Percentiles rank a stretch among this genome's conserved stretches.
Conservation (phyloP, 2,329 filamentous ascomycete species). For the Scedosporium minutisporum region DNA sequence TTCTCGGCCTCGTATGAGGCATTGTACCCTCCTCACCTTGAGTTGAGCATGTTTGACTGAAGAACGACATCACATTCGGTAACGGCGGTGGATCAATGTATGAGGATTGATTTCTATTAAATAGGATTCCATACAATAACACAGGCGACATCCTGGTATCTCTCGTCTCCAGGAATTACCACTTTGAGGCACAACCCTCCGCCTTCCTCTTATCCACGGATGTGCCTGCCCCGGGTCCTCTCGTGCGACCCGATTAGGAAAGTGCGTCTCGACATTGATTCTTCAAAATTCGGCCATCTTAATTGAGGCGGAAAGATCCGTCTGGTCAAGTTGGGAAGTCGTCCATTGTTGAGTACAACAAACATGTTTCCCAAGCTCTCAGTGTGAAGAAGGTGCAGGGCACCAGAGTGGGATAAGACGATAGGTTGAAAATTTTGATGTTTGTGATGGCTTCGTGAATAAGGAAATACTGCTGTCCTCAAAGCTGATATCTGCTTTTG, state of each 20-base stretch:
- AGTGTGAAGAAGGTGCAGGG: no score
- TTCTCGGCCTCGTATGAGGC: not conserved
- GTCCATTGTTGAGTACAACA: no score
- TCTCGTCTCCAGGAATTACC: not conserved
- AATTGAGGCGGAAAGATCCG: no score
- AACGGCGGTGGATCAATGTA: not conserved
- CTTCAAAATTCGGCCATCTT: not conserved
- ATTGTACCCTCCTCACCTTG: no score
- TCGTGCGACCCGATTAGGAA: not conserved
- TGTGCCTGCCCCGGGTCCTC: not conserved
- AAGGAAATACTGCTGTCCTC: no score
- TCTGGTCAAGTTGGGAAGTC: no score
- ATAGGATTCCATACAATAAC: not conserved
- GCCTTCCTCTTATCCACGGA: not conserved
- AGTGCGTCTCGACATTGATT: not conserved
- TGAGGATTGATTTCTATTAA: not conserved
- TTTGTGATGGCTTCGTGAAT: no score
- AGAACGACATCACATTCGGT: not conserved
- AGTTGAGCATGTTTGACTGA: not conserved
- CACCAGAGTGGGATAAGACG: no score
- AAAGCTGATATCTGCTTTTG: no score
- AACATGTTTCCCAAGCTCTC: no score
- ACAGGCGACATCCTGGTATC: not conserved
- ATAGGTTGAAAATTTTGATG: no score
- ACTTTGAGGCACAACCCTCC: not conserved